Conservation (phyloP, 768 basidiomycete genomes). For the Rhizopogon vinicolor region DNA sequence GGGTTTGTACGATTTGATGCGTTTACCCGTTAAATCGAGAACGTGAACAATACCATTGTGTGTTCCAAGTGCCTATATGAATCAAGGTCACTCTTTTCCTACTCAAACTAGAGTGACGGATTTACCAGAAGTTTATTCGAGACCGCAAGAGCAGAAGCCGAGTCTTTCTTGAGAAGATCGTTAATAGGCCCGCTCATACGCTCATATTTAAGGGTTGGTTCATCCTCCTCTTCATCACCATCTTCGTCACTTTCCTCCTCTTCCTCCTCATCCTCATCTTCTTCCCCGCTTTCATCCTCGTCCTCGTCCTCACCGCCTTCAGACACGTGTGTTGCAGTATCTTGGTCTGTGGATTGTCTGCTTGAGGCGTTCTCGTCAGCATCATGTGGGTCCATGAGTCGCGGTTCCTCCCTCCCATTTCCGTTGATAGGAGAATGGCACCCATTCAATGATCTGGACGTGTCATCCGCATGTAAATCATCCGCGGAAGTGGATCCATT, state of each 20-base stretch:
- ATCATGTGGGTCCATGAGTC: not conserved
- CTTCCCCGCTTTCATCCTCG: conserved; percentile 13
- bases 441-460: not conserved
- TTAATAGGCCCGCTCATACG: conserved; percentile 67
- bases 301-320: conserved; percentile 1
- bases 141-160: conserved; percentile 78
- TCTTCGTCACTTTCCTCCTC: conserved; percentile 47
- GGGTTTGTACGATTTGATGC: conserved; percentile 86
- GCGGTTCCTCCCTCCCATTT: conserved; percentile 5
- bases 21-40: conserved; percentile 70
- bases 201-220: conserved; percentile 90
- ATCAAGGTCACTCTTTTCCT: not conserved
- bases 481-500: not conserved
- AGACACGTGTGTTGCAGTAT: conserved; percentile 1
- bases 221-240: conserved; percentile 79
- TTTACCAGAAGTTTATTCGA: conserved; percentile 69
- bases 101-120: not conserved
- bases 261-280: conserved; percentile 19
- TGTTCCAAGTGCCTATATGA: conserved; percentile 77
- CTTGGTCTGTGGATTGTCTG: conserved; percentile 3
- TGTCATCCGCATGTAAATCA: not conserved
- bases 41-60: conserved; percentile 92
- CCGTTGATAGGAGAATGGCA: conserved; percentile 10
- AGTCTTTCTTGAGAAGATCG: conserved; percentile 84
- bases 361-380: conserved; percentile 4